Base-by-base conservation (phyloP, 2,329 filamentous ascomycete genomes). In the Ascochyta pisi region DNA sequence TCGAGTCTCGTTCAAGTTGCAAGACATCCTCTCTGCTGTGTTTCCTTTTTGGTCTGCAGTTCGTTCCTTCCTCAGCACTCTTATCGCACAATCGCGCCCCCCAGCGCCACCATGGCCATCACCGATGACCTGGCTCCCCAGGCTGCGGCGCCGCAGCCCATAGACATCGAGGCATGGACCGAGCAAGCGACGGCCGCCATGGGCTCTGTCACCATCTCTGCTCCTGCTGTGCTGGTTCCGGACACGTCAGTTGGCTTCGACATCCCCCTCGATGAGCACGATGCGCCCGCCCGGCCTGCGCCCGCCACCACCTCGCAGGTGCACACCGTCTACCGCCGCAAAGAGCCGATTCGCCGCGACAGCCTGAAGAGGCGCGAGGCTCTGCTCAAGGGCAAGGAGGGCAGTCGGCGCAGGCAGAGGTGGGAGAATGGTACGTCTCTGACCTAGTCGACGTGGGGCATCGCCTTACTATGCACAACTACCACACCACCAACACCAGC, bases 361-460 rank as follows among this genome's bases (percentile, higher is more conserved):
- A 88, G 84, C 65, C 67, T 85, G 67, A 86, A 86, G 69, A 77
- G 84, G 47, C 87, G 93, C 16, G 92, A 96, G 63, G 85, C 87
- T 2, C 72, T 96, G 48, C 81, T 95, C 29, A 96, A 92, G 79
- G 94, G 94, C 53, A 96, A 96, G 65, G 92, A 97, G 76, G 94
- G 94, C 31, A 94, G 87, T 67, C 85, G 94, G 33, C 88, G 94
- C 68, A 84, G 94, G 45, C 88, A 94, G 67, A 84, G 94, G 52
- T 98, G 93, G 92, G 95, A 99, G 81, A 99, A 98, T 76, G 91
- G 92, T 96, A 73, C 50, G 48, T 46, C 49, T 5, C 42, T 55
- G 39, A 40, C 40, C 37, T 44, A 45, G 31, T 26, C 26, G 22
- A n/a, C 26, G 16, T 10, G 33, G 13, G 19, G 19, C 19, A 34